Conservation (phyloP, 1,284 basidiomycete genomes). For the Stygiomarasmius scandens region DNA sequence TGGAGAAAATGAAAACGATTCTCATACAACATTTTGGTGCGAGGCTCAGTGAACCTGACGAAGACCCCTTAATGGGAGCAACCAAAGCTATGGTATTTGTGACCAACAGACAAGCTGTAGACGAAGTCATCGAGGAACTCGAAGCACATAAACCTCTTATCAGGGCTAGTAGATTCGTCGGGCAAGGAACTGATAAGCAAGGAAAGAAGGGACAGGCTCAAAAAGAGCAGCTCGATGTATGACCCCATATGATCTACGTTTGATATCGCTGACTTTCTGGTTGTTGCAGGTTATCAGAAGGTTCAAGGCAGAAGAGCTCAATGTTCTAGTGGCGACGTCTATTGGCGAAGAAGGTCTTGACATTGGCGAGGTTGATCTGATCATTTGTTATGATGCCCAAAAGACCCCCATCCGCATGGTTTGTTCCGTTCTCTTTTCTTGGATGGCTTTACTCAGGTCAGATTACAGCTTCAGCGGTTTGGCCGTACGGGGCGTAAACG, state of each 20-base stretch:
- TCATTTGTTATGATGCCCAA: constrained; percentile 95
- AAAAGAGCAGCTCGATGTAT: constrained; percentile 87
- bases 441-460: background rate
- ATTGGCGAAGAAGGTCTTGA: constrained; percentile 99
- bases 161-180: constrained; percentile 85
- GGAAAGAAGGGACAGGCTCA: constrained; percentile 90
- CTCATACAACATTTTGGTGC: constrained; percentile 82
- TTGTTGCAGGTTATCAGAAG: constrained; percentile 71
- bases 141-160: constrained; percentile 76
- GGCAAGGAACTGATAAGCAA: constrained; percentile 85
- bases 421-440: constrained; percentile 5
- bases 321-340: constrained; percentile 94
- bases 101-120: constrained; percentile 85
- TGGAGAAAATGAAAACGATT: constrained; percentile 80
- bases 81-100: constrained; percentile 93
- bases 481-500: constrained; percentile 96
- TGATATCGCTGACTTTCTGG: constrained; percentile 14
- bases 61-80: constrained; percentile 45
- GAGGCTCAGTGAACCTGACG: constrained; percentile 48
- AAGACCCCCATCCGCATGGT: constrained; percentile 98
- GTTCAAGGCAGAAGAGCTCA: constrained; percentile 89
- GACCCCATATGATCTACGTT: constrained; percentile 16
- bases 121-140: constrained; percentile 85
- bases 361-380: constrained; percentile 98
- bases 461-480: constrained; percentile 85